A percentile compares a stretch with the other conserved stretches of the same genome.
Evolutionary conservation across 176 grass and related monocot genomes (phyloP).

Genomic region (Triticum dicoccoides): DNA sequence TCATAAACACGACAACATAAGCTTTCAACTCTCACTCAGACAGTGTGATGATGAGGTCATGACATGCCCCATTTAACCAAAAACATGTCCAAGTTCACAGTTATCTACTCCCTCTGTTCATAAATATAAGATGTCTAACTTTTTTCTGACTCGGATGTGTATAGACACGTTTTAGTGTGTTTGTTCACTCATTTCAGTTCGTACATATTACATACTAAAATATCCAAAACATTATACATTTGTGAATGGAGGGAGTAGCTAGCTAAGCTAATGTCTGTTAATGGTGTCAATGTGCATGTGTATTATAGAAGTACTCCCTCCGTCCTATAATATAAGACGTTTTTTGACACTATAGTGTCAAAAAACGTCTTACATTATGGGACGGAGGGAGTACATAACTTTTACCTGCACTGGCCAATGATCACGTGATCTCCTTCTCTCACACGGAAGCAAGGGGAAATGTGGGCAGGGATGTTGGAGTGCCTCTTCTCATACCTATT

Average conservation of each 20-base stretch:
- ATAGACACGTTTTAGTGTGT: no score
- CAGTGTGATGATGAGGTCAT: background rate
- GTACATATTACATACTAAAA: no score
- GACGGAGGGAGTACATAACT: background rate
- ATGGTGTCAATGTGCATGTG: background rate
- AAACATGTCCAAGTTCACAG: background rate
- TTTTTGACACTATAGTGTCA: no score
- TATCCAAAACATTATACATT: no score
- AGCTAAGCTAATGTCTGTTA: background rate
- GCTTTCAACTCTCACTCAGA: background rate
- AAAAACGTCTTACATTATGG: no score
- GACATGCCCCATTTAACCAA: background rate
- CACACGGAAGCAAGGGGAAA: conserved; percentile 22
- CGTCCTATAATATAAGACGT: no score
- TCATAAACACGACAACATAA: background rate
- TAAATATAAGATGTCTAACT: no score
- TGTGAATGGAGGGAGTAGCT: background rate
- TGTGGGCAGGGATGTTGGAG: conserved; percentile 28
- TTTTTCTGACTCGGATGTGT: no score
- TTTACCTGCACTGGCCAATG: conserved; percentile 28
- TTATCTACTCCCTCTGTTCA: background rate
- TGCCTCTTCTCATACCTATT: conserved; percentile 35
- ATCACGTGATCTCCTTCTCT: conserved; percentile 24
- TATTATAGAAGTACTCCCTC: background rate
- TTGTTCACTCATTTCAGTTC: no score